These are phyloP conservation scores for Coemansia sp. DNA, from an alignment of 192 early-diverging fungal species.

Conservation along the genomic window DNA sequence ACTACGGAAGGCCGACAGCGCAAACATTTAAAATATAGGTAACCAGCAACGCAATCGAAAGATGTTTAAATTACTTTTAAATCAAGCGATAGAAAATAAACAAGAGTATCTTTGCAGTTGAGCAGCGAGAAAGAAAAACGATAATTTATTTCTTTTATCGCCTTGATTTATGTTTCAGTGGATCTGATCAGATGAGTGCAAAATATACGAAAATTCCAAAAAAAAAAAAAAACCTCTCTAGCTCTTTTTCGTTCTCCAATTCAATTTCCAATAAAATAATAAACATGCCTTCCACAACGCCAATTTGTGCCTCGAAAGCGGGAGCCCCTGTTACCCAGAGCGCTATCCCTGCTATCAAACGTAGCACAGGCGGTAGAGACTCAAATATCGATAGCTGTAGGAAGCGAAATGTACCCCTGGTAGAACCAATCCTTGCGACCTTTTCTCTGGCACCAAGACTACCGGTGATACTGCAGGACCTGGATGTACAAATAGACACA, in stretches of 20 bases:
- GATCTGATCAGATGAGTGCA: neutral
- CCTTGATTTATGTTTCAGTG: neutral
- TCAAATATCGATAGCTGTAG: neutral
- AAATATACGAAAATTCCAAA: neutral
- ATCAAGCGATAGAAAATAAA: neutral
- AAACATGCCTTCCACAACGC: slow-evolving; percentile 4
- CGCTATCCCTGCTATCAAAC: neutral
- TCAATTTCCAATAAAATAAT: neutral
- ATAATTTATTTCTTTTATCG: no score
- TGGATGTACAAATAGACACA: slow-evolving; percentile 25
- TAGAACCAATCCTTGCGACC: slow-evolving; percentile 24
- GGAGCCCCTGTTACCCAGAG: neutral
- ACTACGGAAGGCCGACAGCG: slow-evolving; percentile 37
- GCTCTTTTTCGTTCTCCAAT: neutral
- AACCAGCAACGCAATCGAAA: neutral
- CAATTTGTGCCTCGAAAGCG: neutral
- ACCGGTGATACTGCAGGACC: slow-evolving; percentile 20
- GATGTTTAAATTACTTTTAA: neutral
- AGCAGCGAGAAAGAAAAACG: no score
- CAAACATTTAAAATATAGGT: slow-evolving; percentile 21
- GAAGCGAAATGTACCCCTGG: slow-evolving; percentile 4
- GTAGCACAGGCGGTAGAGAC: neutral
- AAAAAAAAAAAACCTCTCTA: neutral
- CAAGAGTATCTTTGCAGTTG: no score
- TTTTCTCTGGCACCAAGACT: slow-evolving; percentile 23